Percentiles rank a stretch among this genome's conserved stretches.
Conservation (phyloP, 768 basidiomycete genomes). For the Hebeloma cylindrosporum region DNA sequence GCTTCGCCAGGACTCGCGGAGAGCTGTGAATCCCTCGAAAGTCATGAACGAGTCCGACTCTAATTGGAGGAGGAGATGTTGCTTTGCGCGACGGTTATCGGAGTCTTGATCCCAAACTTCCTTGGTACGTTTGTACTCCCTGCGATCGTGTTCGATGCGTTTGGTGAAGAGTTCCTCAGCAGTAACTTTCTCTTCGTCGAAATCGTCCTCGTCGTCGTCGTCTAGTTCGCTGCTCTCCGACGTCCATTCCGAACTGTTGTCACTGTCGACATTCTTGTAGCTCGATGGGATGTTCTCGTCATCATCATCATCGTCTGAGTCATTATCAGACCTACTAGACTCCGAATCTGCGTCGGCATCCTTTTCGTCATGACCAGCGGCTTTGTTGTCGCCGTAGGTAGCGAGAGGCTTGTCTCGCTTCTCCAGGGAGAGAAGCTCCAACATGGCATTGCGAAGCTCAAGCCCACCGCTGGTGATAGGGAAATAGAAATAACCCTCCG, state of each 20-base stretch:
- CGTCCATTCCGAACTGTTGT: no score
- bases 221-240: no score
- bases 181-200: conserved; percentile 15
- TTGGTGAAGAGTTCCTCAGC: conserved; percentile 21
- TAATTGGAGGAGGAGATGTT: neutral
- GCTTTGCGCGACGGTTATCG: conserved; percentile 5
- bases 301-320: neutral
- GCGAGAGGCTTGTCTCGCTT: conserved; percentile 15
- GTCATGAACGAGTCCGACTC: conserved; percentile 24
- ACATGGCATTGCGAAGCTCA: conserved; percentile 37
- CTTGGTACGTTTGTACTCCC: conserved; percentile 22
- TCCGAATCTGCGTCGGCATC: neutral
- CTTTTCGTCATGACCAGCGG: conserved; percentile 5
- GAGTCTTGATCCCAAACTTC: conserved; percentile 24
- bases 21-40: conserved; percentile 28
- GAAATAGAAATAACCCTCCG: conserved; percentile 42
- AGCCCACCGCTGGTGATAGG: conserved; percentile 37
- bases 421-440: conserved; percentile 35
- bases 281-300: no score
- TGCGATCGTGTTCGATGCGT: conserved; percentile 25
- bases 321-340: neutral
- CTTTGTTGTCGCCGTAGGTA: neutral
- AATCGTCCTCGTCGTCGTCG: conserved; percentile 8
- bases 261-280: no score
- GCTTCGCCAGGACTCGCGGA: conserved; percentile 23